phyloP scores from a whole-genome alignment of 2,329 filamentous ascomycete species.

The Fusarium burgessii region DNA sequence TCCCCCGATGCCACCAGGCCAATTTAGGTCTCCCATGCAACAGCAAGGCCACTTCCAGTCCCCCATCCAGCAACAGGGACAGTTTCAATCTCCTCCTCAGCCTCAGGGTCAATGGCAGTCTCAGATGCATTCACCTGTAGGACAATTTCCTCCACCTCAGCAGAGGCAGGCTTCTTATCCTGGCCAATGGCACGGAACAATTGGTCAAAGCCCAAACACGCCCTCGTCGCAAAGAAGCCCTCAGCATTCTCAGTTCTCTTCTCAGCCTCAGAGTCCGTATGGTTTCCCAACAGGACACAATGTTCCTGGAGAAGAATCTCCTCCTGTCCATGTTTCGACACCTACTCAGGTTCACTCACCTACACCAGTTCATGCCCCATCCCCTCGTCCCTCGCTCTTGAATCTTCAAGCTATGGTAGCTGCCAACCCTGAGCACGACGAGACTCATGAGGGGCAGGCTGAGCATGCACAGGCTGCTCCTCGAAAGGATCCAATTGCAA shows the following conservation, averaged over 20 bases:
- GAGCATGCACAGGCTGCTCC: not conserved
- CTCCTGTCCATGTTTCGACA: constrained; percentile 28
- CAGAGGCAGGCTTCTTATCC: constrained; percentile 53
- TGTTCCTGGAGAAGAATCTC: constrained; percentile 21
- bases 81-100: constrained; percentile 24
- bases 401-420: constrained; percentile 27
- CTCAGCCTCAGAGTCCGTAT: constrained; percentile 17
- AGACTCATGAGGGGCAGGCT: not conserved
- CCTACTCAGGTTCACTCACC: constrained; percentile 30
- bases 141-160: constrained; percentile 55
- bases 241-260: constrained; percentile 21
- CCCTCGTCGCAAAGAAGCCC: constrained; percentile 26
- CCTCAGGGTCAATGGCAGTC: constrained; percentile 30
- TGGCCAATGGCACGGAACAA: constrained; percentile 53
- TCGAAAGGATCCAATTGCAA: not conserved
- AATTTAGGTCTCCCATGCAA: constrained; percentile 6
- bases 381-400: constrained; percentile 28
- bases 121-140: constrained; percentile 29
- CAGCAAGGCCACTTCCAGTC: constrained; percentile 16
- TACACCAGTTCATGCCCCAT: constrained; percentile 24
- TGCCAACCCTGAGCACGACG: constrained; percentile 8
- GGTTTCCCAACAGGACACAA: constrained; percentile 13
- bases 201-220: constrained; percentile 46
- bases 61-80: constrained; percentile 16
- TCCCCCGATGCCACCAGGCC: constrained; percentile 4